phyloP scores from a whole-genome alignment of 352 stramenopile genomes.

The Phytophthora citricola region DNA sequence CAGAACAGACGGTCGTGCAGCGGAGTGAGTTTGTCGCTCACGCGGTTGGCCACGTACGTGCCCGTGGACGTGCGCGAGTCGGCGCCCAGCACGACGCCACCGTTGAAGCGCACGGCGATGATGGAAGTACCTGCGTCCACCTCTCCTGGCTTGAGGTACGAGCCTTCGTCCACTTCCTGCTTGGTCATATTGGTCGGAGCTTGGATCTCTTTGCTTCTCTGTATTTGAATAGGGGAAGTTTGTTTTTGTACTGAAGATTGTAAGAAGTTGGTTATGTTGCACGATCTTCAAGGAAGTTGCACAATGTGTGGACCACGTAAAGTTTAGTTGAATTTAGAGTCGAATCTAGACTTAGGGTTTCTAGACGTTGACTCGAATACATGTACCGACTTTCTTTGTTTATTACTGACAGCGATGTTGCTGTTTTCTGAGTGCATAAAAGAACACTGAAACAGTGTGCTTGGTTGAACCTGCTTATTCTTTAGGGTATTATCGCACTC shows the following conservation, averaged over 20 bases:
- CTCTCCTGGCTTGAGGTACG: conserved; percentile 90
- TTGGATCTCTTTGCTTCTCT: conserved; percentile 26
- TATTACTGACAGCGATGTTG: no score
- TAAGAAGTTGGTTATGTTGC: conserved; percentile 4
- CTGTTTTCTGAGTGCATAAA: no score
- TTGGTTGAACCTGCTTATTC: no score
- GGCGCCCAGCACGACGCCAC: conserved; percentile 97
- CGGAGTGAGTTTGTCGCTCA: conserved; percentile 98
- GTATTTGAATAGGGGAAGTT: conserved; percentile 8
- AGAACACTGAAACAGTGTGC: no score
- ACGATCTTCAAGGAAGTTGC: conserved; percentile 13
- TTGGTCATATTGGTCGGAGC: conserved; percentile 40
- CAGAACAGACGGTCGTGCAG: conserved; percentile 98
- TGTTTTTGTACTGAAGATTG: conserved; percentile 1
- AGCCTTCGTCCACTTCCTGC: conserved; percentile 62
- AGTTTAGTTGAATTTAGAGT: no score
- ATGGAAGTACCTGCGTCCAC: conserved; percentile 98
- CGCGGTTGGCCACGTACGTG: conserved; percentile 98
- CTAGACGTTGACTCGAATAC: no score
- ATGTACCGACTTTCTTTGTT: no score
- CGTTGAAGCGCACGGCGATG: conserved; percentile 96
- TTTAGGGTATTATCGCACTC: no score
- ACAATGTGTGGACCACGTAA: background rate
- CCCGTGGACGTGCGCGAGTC: conserved; percentile 95
- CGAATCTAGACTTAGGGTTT: no score